Conservation (phyloP, 2,329 filamentous ascomycete species). For the Colletotrichum sp. region DNA sequence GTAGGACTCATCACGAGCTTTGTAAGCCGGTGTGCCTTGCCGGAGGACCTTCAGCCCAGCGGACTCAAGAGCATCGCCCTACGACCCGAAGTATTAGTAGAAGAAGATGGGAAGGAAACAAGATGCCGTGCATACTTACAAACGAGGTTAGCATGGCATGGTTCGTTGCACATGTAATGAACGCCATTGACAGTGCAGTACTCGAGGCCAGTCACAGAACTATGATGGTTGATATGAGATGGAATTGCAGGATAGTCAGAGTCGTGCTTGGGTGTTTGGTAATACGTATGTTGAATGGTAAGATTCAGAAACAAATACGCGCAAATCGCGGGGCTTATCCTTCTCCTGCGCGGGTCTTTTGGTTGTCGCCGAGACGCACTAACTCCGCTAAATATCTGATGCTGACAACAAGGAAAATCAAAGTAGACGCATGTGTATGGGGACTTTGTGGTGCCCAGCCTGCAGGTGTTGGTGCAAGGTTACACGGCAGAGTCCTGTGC, state of each 20-base stretch:
- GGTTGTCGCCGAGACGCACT: not conserved
- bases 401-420: not conserved
- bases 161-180: not conserved
- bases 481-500: not conserved
- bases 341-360: not conserved
- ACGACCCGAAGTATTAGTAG: accelerated
- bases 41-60: not conserved
- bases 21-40: not conserved
- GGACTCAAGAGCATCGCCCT: not conserved
- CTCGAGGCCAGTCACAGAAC: no score
- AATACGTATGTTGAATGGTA: not conserved
- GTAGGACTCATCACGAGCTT: not conserved
- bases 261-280: not conserved
- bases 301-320: not conserved
- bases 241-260: not conserved
- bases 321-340: not conserved
- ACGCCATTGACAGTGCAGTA: not conserved
- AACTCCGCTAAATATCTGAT: not conserved
- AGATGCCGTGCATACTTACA: accelerated
- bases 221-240: not conserved
- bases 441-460: not conserved
- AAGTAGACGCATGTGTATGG: not conserved
- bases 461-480: not conserved
- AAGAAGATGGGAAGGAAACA: not conserved
- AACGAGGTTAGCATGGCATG: not conserved